A percentile compares a stretch with the other conserved stretches of the same genome.
Evolutionary conservation across 164 flowering plant species (phyloP).

Genomic region (Macadamia integrifolia): DNA sequence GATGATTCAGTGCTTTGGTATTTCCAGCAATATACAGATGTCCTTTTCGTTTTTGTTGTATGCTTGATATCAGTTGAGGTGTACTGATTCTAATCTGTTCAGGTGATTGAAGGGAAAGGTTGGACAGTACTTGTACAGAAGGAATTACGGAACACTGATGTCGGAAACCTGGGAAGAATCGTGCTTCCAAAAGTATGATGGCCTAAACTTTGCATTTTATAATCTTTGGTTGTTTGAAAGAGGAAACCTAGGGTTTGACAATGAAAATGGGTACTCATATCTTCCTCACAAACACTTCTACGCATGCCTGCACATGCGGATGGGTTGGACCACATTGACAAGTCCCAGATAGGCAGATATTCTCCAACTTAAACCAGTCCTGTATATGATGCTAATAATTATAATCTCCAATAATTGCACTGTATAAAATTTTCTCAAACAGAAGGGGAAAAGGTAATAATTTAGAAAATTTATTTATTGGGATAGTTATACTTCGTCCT

Average conservation of each 20-base stretch:
- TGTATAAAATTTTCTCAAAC: no score
- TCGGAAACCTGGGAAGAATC: constrained; percentile 32
- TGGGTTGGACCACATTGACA: no score
- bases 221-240: background rate
- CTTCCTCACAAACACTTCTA: background rate
- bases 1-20: background rate
- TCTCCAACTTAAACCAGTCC: no score
- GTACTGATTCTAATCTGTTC: constrained; percentile 5
- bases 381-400: no score
- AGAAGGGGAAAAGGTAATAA: background rate
- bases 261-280: background rate
- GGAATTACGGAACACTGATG: constrained; percentile 33
- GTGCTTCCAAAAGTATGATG: constrained; percentile 31
- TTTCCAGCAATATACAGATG: background rate
- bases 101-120: constrained; percentile 21
- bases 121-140: constrained; percentile 24
- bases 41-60: background rate
- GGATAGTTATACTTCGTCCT: background rate
- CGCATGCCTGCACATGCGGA: background rate
- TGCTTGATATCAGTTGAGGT: background rate
- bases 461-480: no score
- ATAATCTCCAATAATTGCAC: no score
- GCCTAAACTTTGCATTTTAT: background rate
- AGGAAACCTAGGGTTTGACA: constrained; percentile 1
- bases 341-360: no score